A percentile compares a stretch with the other conserved stretches of the same genome.
These are phyloP conservation scores for Turnera subulata DNA, from an alignment of 345 rosid species.

Conservation along the genomic window DNA sequence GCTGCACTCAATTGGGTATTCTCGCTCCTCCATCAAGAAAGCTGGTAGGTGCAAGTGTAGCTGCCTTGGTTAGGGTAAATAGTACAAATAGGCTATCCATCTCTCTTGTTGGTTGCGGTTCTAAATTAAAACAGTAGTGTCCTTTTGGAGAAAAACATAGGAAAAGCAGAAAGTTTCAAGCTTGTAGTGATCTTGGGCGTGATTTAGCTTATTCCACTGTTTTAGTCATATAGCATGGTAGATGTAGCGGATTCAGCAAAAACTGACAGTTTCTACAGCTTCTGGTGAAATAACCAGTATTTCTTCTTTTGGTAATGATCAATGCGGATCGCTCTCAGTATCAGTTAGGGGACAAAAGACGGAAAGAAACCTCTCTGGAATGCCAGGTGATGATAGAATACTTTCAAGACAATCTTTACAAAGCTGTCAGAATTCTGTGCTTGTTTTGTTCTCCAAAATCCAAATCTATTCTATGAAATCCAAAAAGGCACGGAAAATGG, in stretches of 20 bases:
- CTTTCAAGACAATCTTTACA: too few species aligned
- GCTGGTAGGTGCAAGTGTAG: background rate
- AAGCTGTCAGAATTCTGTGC: too few species aligned
- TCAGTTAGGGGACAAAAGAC: constrained; percentile 36
- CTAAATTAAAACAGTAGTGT: background rate
- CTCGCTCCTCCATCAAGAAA: too few species aligned
- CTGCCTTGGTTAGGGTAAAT: background rate
- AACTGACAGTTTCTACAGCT: constrained; percentile 39
- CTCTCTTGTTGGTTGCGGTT: constrained; percentile 2
- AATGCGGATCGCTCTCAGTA: constrained; percentile 15
- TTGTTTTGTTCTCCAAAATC: too few species aligned
- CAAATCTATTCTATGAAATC: too few species aligned
- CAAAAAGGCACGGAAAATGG: constrained; percentile 12
- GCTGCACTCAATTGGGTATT: constrained; percentile 8
- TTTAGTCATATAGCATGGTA: constrained; percentile 6
- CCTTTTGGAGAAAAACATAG: too few species aligned
- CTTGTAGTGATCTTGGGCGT: background rate
- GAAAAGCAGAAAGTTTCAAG: background rate
- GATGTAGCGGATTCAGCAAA: constrained; percentile 43
- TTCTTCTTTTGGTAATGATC: constrained; percentile 23
- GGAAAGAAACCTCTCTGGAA: constrained; percentile 78
- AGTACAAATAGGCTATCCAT: too few species aligned
- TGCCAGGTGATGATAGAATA: constrained; percentile 50
- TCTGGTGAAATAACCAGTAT: constrained; percentile 30
- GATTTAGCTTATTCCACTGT: too few species aligned